phyloP scores from a whole-genome alignment of 208 protist species.

The Borovskyia barvae region DNA sequence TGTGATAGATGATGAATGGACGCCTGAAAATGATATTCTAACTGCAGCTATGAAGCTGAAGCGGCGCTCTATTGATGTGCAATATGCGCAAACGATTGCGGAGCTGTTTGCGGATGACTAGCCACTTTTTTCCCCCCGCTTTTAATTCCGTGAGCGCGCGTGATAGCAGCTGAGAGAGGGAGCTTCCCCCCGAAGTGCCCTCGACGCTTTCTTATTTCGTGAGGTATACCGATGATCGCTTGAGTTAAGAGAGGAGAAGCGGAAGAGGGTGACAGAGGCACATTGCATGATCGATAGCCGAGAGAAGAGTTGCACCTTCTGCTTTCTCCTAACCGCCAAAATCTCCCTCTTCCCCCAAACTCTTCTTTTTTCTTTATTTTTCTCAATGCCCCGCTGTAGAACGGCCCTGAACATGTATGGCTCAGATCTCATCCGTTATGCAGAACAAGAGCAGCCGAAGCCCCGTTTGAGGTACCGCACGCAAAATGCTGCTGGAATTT shows the following conservation, averaged over 20 bases:
- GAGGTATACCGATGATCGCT: too few relatives aligned
- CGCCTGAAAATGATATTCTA: conserved; percentile 73
- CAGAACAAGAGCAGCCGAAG: too few relatives aligned
- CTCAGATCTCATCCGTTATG: too few relatives aligned
- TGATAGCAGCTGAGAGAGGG: too few relatives aligned
- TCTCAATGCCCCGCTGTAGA: too few relatives aligned
- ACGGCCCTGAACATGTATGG: too few relatives aligned
- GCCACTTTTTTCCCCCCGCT: not conserved
- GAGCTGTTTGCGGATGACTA: conserved; percentile 60
- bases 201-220: too few relatives aligned
- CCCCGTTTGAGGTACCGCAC: too few relatives aligned
- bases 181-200: too few relatives aligned
- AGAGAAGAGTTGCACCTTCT: conserved; percentile 9
- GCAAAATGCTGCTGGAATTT: too few relatives aligned
- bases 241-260: too few relatives aligned
- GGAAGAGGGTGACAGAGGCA: too few relatives aligned
- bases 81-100: conserved; percentile 63
- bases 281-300: not conserved
- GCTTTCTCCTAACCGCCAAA: not conserved
- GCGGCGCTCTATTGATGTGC: conserved; percentile 51
- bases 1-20: conserved; percentile 76
- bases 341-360: not conserved
- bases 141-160: not conserved
- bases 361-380: conserved; percentile 6
- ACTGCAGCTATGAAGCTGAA: conserved; percentile 85